Conservation (phyloP, 2,329 filamentous ascomycete genomes). For the Fusarium globosum region DNA sequence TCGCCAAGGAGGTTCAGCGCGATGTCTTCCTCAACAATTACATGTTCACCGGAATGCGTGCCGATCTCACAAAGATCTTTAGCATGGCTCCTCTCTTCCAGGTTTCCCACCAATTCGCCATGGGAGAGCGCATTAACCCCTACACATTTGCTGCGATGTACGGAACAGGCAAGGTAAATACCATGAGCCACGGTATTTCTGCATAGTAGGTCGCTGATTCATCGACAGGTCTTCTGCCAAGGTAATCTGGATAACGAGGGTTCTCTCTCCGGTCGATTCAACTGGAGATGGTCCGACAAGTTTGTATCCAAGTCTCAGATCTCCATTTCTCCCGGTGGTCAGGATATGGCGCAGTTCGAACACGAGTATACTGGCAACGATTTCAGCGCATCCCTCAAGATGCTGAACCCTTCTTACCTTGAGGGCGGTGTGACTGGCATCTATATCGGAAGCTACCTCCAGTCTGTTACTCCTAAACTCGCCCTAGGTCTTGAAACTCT, state of each 20-base stretch:
- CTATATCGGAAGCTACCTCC: slow-evolving; percentile 94
- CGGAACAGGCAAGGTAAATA: slow-evolving; percentile 84
- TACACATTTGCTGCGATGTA: slow-evolving; percentile 96
- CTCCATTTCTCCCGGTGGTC: slow-evolving; percentile 82
- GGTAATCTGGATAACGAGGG: slow-evolving; percentile 95
- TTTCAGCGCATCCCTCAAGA: slow-evolving; percentile 93
- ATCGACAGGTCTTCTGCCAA: slow-evolving; percentile 86
- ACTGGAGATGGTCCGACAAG: slow-evolving; percentile 86
- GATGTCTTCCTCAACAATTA: slow-evolving; percentile 97
- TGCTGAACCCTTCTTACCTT: slow-evolving; percentile 92
- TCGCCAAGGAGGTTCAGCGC: slow-evolving; percentile 91
- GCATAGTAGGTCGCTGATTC: slow-evolving; percentile 31
- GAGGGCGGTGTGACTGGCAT: slow-evolving; percentile 95
- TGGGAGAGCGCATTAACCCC: slow-evolving; percentile 92
- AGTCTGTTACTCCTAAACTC: slow-evolving; percentile 88
- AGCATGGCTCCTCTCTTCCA: slow-evolving; percentile 95
- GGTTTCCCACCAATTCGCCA: slow-evolving; percentile 95
- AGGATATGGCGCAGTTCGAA: slow-evolving; percentile 93
- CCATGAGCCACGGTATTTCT: slow-evolving; percentile 6
- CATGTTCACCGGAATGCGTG: slow-evolving; percentile 95
- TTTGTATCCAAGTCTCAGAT: slow-evolving; percentile 89
- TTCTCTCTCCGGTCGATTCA: slow-evolving; percentile 86
- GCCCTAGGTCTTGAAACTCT: slow-evolving; percentile 91
- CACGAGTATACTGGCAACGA: slow-evolving; percentile 95
- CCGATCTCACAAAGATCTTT: slow-evolving; percentile 96